Base-by-base conservation (phyloP, 2,329 filamentous ascomycete species). In the Cytospora chrysosperma region DNA sequence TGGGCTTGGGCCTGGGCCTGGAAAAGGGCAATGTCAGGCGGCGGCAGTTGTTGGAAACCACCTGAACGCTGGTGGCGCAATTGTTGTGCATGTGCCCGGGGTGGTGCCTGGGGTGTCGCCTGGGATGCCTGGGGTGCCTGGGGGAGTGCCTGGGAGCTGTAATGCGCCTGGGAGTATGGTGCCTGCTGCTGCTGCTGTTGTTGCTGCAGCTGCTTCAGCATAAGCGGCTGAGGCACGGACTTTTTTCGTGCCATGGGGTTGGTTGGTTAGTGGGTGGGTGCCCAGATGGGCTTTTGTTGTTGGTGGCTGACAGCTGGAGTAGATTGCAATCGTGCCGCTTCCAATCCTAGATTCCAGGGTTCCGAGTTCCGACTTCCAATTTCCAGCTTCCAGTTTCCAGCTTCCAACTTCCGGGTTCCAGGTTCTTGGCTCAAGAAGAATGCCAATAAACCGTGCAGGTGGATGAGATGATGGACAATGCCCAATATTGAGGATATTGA, bases 231-330 rank as follows among this genome's bases (percentile, higher is more conserved):
- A 27, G 63, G 63, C 60, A 65, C 63, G 51, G 63, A 52, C 60
- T 59, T 65, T 60, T 65, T 62, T 58, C 63, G 63, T 59, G 50
- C 63, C 63, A 65, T 65, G 55, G 43, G 52, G 52, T 62, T 37
- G 58, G 30, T 32, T 60, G 58, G 53, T 50, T 30, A 34, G 32
- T 54, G 58, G n/a, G 32, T n/a, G 13, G 52, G 17, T 54, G n/a
- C n/a, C n/a, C n/a, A n/a, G n/a, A n/a, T n/a, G n/a, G n/a, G n/a
- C n/a, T n/a, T n/a, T n/a, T n/a, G n/a, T 32, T 15, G 56, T 30
- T 59, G 47, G 21, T 24, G 28, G 50, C 43, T 10, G 10, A 47
- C n/a, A n/a, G 12, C 17, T 12, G 13, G 26, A 37, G 28, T 19
- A 21, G 26, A 27, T n/a, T n/a, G n/a, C n/a, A n/a, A n/a, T n/a